A percentile compares a stretch with the other conserved stretches of the same genome.
Evolutionary conservation across 1,284 basidiomycete genomes (phyloP).

Genomic region (Hypsizygus ulmarius): DNA sequence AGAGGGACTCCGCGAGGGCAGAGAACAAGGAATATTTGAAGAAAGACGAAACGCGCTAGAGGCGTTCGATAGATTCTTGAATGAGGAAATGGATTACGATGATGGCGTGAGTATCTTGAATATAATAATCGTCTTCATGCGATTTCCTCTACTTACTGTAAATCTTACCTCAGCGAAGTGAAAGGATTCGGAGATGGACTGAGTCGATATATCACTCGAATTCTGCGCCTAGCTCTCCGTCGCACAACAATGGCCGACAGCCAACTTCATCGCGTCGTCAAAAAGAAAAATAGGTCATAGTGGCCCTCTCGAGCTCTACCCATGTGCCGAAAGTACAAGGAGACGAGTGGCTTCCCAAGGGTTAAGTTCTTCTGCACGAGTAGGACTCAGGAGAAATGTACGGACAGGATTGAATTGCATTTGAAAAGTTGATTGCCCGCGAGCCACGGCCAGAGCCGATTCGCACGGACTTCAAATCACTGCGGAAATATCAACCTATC

Average conservation of each 20-base stretch:
- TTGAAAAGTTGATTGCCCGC: too few species aligned
- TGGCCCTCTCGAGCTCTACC: too few species aligned
- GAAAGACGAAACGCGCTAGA: slow-evolving; percentile 50
- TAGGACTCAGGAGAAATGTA: too few species aligned
- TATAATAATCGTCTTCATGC: neutral
- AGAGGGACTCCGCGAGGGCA: slow-evolving; percentile 40
- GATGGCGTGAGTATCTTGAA: slow-evolving; percentile 25
- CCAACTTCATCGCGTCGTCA: slow-evolving; percentile 1
- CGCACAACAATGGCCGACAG: neutral
- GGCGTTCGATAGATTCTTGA: slow-evolving; percentile 54
- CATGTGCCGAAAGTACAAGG: too few species aligned
- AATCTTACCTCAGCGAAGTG: slow-evolving; percentile 18
- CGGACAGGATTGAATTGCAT: too few species aligned
- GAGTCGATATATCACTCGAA: slow-evolving; percentile 30
- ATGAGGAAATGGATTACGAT: slow-evolving; percentile 38
- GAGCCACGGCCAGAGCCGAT: too few species aligned
- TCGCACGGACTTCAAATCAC: too few species aligned
- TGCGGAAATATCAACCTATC: too few species aligned
- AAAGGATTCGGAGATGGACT: slow-evolving; percentile 32
- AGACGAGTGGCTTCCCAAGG: too few species aligned
- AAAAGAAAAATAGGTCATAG: neutral
- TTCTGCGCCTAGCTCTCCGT: slow-evolving; percentile 4
- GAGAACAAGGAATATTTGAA: slow-evolving; percentile 35
- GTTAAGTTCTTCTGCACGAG: too few species aligned
- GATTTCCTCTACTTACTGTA: neutral